Percentiles rank a stretch among this genome's conserved stretches.
These are phyloP conservation scores for Diplocarpon rosae DNA, from an alignment of 2,329 filamentous ascomycete genomes.

Conservation along the genomic window DNA sequence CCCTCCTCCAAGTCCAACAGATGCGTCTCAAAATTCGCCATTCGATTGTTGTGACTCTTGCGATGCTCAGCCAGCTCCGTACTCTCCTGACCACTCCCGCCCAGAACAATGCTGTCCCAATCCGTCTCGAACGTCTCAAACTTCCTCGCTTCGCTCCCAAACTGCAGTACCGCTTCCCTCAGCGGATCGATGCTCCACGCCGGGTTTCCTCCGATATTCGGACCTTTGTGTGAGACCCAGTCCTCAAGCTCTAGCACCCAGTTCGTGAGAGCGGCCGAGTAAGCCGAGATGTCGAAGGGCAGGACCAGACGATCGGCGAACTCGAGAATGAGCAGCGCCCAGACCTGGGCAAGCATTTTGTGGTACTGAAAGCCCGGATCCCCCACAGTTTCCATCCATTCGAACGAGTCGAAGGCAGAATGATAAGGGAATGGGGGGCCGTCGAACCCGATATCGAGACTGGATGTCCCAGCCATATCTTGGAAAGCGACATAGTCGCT, in stretches of 20 bases:
- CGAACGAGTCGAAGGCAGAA: slow-evolving; percentile 82
- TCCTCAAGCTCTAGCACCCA: slow-evolving; percentile 58
- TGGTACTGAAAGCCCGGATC: slow-evolving; percentile 82
- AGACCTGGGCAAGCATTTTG: slow-evolving; percentile 64
- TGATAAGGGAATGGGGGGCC: slow-evolving; percentile 60
- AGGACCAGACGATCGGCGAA: slow-evolving; percentile 70
- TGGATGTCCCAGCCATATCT: slow-evolving; percentile 78
- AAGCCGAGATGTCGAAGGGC: slow-evolving; percentile 69
- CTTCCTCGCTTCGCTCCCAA: slow-evolving; percentile 46
- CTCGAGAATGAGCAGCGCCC: slow-evolving; percentile 74
- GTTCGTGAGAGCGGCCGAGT: slow-evolving; percentile 51
- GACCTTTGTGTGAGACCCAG: slow-evolving; percentile 49
- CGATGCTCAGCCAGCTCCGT: slow-evolving; percentile 54
- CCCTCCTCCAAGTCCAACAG: slow-evolving; percentile 64
- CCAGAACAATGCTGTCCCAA: slow-evolving; percentile 66
- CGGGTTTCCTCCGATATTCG: slow-evolving; percentile 37
- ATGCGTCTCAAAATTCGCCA: slow-evolving; percentile 72
- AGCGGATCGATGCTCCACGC: slow-evolving; percentile 37
- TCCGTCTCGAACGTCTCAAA: slow-evolving; percentile 68
- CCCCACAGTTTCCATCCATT: slow-evolving; percentile 69
- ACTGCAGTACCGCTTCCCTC: slow-evolving; percentile 48
- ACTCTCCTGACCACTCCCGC: slow-evolving; percentile 65
- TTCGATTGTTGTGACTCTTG: slow-evolving; percentile 65
- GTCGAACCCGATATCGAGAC: slow-evolving; percentile 69
- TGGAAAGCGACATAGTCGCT: slow-evolving; percentile 89